Conservation (phyloP, 2,329 filamentous ascomycete genomes). For the Lojkania enalia region DNA sequence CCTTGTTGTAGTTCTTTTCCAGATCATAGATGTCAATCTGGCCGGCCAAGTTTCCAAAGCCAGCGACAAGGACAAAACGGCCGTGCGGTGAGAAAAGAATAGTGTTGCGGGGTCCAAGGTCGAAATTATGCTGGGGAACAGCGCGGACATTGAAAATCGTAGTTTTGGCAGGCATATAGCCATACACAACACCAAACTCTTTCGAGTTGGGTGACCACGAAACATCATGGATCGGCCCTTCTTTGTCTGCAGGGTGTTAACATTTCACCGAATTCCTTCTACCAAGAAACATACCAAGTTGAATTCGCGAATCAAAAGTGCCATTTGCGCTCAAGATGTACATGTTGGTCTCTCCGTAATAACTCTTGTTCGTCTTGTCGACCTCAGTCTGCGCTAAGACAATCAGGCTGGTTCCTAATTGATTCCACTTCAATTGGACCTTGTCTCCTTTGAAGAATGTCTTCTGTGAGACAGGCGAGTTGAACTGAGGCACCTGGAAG, state of each 20-base stretch:
- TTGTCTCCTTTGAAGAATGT: conserved; percentile 99
- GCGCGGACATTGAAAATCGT: conserved; percentile 95
- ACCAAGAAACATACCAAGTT: conserved; percentile 63
- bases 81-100: conserved; percentile 93
- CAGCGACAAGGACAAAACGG: conserved; percentile 89
- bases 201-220: conserved; percentile 98
- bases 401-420: conserved; percentile 84
- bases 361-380: conserved; percentile 97
- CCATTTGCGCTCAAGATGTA: conserved; percentile 93
- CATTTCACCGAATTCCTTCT: too few relatives aligned
- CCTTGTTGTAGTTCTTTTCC: conserved; percentile 88
- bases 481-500: conserved; percentile 89
- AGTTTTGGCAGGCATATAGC: conserved; percentile 98
- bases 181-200: conserved; percentile 97
- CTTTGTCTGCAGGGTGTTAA: conserved; percentile 69
- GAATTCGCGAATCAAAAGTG: conserved; percentile 87
- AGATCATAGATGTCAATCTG: conserved; percentile 98
- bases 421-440: conserved; percentile 98
- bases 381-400: conserved; percentile 97
- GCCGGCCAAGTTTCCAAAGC: conserved; percentile 95
- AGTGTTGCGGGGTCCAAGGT: conserved; percentile 87
- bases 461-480: conserved; percentile 85
- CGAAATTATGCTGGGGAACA: conserved; percentile 80
- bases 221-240: conserved; percentile 96
- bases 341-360: conserved; percentile 97